Percentiles rank a stretch among this genome's conserved stretches.
These are phyloP conservation scores for Conringia planisiliqua DNA, from an alignment of 345 rosid species.

Conservation along the genomic window DNA sequence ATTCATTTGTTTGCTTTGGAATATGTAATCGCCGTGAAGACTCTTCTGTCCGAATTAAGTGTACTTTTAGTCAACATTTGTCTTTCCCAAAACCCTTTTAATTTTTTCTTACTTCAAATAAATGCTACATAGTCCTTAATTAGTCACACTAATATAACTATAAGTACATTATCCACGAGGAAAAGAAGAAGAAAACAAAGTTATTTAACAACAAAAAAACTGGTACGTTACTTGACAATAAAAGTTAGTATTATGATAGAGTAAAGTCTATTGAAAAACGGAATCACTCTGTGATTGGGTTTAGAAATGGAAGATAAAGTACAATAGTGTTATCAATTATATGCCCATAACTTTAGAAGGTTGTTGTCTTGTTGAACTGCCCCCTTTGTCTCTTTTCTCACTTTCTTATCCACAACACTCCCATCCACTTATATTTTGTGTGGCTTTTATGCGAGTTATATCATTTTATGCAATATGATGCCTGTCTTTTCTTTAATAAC, in stretches of 20 bases:
- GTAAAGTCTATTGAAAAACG: neutral
- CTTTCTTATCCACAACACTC: neutral
- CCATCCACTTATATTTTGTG: neutral
- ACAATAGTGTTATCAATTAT: neutral
- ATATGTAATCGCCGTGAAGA: neutral
- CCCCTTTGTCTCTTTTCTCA: neutral
- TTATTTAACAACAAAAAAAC: neutral
- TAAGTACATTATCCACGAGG: too few species aligned
- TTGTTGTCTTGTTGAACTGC: conserved; percentile 11
- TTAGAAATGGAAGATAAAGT: neutral
- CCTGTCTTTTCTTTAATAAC: neutral
- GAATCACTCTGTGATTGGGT: neutral
- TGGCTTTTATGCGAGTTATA: neutral
- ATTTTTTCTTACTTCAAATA: neutral
- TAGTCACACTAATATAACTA: too few species aligned
- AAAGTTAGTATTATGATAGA: neutral
- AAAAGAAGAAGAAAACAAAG: too few species aligned
- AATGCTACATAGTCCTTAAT: neutral
- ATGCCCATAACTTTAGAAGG: neutral
- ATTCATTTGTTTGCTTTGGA: conserved; percentile 1
- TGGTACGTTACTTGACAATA: too few species aligned
- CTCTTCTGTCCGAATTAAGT: conserved; percentile 14
- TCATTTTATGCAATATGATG: neutral
- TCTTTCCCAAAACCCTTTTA: neutral
- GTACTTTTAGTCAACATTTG: conserved; percentile 6